phyloP scores from a whole-genome alignment of 495 filamentous ascomycete genomes.

The Chaetomium fimeti region DNA sequence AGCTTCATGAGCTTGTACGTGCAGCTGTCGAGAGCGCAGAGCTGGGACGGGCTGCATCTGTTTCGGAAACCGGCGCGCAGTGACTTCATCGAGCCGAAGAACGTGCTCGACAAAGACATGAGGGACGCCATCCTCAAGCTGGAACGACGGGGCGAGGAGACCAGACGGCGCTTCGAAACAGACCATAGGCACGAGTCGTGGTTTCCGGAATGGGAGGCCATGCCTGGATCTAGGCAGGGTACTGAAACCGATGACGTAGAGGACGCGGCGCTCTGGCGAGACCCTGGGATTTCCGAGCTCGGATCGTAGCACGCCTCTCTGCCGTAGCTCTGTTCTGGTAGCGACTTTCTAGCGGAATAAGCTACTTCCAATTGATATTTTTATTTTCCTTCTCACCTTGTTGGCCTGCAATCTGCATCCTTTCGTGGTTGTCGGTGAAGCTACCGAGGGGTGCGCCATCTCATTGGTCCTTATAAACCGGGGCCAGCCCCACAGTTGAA shows the following conservation, averaged over 20 bases:
- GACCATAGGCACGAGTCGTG: conserved; percentile 4
- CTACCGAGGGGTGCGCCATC: too few species aligned
- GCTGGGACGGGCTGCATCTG: conserved; percentile 2
- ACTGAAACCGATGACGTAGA: neutral
- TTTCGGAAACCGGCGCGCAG: conserved; percentile 11
- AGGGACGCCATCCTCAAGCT: conserved; percentile 18
- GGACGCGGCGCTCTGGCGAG: neutral
- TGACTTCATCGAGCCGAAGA: conserved; percentile 21
- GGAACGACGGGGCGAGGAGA: neutral
- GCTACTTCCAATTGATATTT: too few species aligned
- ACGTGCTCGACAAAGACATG: too few species aligned
- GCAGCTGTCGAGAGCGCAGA: conserved; percentile 17
- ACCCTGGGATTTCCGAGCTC: neutral
- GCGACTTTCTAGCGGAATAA: too few species aligned
- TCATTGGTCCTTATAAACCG: too few species aligned
- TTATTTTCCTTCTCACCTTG: too few species aligned
- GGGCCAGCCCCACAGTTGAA: too few species aligned
- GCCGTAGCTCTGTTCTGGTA: too few species aligned
- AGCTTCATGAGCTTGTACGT: conserved; percentile 23
- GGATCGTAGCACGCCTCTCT: neutral
- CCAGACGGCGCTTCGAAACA: conserved; percentile 1
- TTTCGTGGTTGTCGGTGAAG: too few species aligned
- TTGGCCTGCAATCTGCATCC: too few species aligned
- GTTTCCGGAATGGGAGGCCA: conserved; percentile 2
- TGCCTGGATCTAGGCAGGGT: neutral